Evolutionary conservation across 306 rosid genomes (phyloP), one percentile per base, ranked within the genome.

Genomic region (Fragaria iinumae): DNA sequence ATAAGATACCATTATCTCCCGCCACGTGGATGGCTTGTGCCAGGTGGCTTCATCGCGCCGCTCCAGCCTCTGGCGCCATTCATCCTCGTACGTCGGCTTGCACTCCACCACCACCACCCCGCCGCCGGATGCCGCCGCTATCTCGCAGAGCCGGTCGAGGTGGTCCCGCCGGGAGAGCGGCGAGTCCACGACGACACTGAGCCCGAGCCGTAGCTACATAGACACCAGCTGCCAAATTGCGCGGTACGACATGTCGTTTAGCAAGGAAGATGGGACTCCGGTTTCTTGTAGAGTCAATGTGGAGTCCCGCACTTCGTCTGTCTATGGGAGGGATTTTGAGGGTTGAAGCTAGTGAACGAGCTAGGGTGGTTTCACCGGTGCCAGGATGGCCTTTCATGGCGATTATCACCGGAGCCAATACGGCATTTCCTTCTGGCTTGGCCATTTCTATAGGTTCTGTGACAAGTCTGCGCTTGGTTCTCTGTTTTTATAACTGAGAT

Each of bases 351-450:
- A 91, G 60, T 78, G 82, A 77, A 6, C 71, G 59, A 0, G 88
- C 93, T 7, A 87, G 23, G 2, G 93, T 89, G 87, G 83, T 83
- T 64, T 91, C 87, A 0, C 93, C 92, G 3, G 80, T 84, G 0
- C 91, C 97, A 0, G 93, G 93, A 69, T 91, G 97, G 0, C 97
- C 92, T 81, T 91, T 91, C 93, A 89, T 88, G 6, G 93, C 90
- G 65, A 89, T 80, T 21, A 91, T 80, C 81, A 87, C 29, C 38
- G 47, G 60, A 18, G 41, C 29, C 29, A 13, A 8, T 6, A 8
- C 11, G 50, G 57, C 13, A 8, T 10, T 20, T 29, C 44, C 17
- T 16, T 17, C 13, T 43, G 18, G 36, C 4, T 8, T 8, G 27
- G 25, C 69, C 73, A 65, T 74, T 14, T 43, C 12, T 6, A 4